Conservation (phyloP, 2,329 filamentous ascomycete genomes). For the Thelonectria blattea region DNA sequence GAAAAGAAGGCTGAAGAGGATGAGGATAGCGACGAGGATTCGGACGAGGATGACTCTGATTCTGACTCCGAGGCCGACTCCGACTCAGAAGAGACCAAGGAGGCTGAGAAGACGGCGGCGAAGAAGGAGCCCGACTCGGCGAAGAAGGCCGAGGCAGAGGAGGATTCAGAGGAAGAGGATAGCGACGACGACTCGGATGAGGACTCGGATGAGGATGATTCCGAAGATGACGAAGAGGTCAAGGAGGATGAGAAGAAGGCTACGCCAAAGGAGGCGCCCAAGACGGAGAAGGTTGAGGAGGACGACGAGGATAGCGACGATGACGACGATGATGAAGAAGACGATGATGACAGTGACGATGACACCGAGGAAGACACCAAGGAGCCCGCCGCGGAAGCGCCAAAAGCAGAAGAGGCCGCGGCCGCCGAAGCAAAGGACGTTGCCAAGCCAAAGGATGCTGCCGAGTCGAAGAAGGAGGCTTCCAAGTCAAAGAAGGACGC, state of each 20-base stretch:
- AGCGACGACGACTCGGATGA: constrained; percentile 28
- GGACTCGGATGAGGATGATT: constrained; percentile 34
- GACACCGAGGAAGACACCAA: constrained; percentile 18
- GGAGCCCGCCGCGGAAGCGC: constrained; percentile 16
- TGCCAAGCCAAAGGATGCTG: constrained; percentile 2
- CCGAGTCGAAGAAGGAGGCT: background rate
- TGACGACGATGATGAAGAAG: constrained; percentile 19
- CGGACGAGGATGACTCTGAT: constrained; percentile 30
- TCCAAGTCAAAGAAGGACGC: background rate
- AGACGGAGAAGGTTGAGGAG: constrained; percentile 11
- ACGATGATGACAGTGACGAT: constrained; percentile 18
- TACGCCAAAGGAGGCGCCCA: background rate
- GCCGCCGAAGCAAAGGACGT: constrained; percentile 5
- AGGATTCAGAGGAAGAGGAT: constrained; percentile 40
- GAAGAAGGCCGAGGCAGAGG: constrained; percentile 31
- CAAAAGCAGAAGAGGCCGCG: constrained; percentile 1
- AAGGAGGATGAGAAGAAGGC: constrained; percentile 14
- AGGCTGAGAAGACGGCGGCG: constrained; percentile 40
- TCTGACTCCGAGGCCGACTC: too few relatives aligned
- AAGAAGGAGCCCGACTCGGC: constrained; percentile 45
- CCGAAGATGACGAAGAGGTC: too few relatives aligned
- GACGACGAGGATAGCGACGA: constrained; percentile 21
- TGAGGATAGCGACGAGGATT: constrained; percentile 33
- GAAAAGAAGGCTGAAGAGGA: constrained; percentile 43
- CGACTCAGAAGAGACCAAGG: constrained; percentile 42